Conservation (phyloP, 805 yeast species). For the Yarrowia divulgata region DNA sequence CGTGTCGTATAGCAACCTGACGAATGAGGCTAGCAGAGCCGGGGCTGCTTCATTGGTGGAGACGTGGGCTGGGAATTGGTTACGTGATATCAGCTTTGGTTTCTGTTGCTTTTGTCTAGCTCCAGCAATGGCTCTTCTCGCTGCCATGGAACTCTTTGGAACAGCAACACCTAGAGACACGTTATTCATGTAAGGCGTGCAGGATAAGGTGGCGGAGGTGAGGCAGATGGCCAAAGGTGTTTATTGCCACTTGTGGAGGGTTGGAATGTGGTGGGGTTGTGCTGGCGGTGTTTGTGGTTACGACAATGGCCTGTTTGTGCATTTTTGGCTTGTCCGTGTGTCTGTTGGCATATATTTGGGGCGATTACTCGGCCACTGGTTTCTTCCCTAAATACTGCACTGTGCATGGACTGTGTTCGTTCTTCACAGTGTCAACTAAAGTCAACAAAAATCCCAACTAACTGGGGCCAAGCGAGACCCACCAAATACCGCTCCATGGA, state of each 20-base stretch:
- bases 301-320: too few species aligned
- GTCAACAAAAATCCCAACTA: neutral
- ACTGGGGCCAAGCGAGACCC: neutral
- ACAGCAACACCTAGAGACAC: conserved; percentile 11
- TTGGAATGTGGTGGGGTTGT: too few species aligned
- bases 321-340: too few species aligned
- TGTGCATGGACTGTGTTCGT: too few species aligned
- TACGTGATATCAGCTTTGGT: neutral
- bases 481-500: neutral
- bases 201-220: conserved; percentile 32
- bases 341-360: too few species aligned
- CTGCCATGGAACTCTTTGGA: conserved; percentile 17
- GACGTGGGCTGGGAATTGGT: neutral
- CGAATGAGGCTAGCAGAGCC: neutral
- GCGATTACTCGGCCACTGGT: too few species aligned
- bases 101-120: neutral
- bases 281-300: too few species aligned
- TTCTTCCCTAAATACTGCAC: too few species aligned
- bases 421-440: too few species aligned
- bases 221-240: neutral
- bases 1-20: conserved; percentile 1
- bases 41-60: too few species aligned
- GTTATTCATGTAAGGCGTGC: conserved; percentile 25
- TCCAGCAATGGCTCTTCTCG: neutral
- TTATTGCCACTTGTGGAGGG: neutral